A percentile compares a stretch with the other conserved stretches of the same genome.
Conservation (phyloP, 73 alveolate species). For the Halteria grandinella region DNA sequence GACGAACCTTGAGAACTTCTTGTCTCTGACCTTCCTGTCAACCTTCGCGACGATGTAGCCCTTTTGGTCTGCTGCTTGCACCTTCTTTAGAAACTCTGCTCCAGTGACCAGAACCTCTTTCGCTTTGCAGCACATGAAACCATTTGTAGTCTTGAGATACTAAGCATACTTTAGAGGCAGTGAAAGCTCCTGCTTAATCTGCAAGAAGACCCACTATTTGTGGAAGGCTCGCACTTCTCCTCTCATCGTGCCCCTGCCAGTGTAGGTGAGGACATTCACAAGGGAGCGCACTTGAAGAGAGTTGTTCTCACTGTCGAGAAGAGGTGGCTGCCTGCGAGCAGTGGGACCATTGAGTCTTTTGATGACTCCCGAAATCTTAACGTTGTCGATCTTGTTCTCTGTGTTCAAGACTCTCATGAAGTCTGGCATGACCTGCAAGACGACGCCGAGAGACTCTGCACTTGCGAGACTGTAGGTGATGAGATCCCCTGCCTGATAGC, state of each 20-base stretch:
- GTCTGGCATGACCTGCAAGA: constrained; percentile 28
- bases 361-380: neutral
- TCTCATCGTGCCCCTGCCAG: too few relatives aligned
- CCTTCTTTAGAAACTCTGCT: constrained; percentile 23
- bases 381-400: neutral
- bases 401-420: constrained; percentile 5
- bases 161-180: neutral
- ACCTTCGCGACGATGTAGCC: constrained; percentile 28
- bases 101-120: constrained; percentile 29
- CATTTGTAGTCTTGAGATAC: neutral
- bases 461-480: neutral
- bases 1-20: constrained; percentile 3
- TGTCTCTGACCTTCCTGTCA: constrained; percentile 30
- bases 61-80: neutral
- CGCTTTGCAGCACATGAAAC: neutral
- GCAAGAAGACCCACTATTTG: neutral
- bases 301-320: too few relatives aligned
- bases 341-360: too few relatives aligned
- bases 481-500: constrained; percentile 41
- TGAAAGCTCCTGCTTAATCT: neutral
- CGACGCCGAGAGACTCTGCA: neutral
- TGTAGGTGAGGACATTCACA: too few relatives aligned
- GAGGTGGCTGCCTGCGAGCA: too few relatives aligned
- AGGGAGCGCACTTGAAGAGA: too few relatives aligned
- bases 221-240: constrained; percentile 1